A percentile compares a stretch with the other conserved stretches of the same genome.
Evolutionary conservation across 2,329 filamentous ascomycete species (phyloP).

Genomic region (Curvularia sp.): DNA sequence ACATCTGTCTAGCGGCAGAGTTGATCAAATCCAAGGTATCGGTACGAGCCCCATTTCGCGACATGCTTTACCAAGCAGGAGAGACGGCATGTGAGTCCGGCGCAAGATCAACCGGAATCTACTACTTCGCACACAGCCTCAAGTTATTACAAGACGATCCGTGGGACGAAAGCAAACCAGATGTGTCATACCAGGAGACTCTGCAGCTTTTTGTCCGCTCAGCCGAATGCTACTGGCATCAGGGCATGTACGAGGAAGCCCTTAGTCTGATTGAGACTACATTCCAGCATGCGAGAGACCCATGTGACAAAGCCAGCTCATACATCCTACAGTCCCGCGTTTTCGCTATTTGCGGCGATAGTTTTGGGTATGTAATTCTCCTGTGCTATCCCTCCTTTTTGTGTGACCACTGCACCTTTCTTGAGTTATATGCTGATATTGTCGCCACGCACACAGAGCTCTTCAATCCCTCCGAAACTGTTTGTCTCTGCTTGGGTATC

Average conservation of each 20-base stretch:
- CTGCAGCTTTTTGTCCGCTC: conserved; percentile 73
- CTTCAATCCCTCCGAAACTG: conserved; percentile 73
- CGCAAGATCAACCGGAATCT: conserved; percentile 79
- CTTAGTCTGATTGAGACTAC: conserved; percentile 72
- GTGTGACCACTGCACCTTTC: background rate
- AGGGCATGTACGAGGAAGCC: conserved; percentile 73
- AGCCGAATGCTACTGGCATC: conserved; percentile 82
- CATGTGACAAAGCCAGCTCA: conserved; percentile 81
- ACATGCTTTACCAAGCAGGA: conserved; percentile 79
- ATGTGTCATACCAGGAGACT: conserved; percentile 87
- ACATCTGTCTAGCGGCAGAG: conserved; percentile 78
- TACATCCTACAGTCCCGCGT: conserved; percentile 85
- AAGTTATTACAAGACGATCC: conserved; percentile 78
- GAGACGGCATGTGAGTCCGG: conserved; percentile 81
- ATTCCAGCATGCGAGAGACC: conserved; percentile 71
- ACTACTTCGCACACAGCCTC: conserved; percentile 80
- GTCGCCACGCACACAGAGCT: conserved; percentile 54
- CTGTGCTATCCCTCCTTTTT: background rate
- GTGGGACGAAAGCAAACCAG: conserved; percentile 73
- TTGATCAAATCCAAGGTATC: conserved; percentile 73
- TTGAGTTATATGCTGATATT: background rate
- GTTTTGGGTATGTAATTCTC: conserved; percentile 50
- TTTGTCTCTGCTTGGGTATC: conserved; percentile 69
- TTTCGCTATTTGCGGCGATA: conserved; percentile 75
- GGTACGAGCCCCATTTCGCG: conserved; percentile 71